phyloP scores from a whole-genome alignment of 441 rosid genomes.

The Adansonia madagascariensis region DNA sequence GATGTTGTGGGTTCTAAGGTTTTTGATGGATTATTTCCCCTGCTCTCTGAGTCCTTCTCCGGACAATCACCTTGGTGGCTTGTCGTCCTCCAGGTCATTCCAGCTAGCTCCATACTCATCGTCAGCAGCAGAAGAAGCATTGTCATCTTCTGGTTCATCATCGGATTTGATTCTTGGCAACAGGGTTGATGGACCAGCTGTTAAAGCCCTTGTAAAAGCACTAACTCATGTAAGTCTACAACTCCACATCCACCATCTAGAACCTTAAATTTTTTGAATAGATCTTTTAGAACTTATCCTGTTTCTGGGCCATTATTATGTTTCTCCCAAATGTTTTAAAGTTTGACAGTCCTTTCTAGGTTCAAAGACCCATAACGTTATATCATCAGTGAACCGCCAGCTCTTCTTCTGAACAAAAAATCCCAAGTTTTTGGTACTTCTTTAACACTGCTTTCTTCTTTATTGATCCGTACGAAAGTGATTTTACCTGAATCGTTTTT shows the following conservation, averaged over 20 bases:
- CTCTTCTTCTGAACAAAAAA: background rate
- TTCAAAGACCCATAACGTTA: background rate
- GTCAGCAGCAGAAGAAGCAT: slow-evolving; percentile 28
- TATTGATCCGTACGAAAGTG: background rate
- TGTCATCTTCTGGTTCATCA: slow-evolving; percentile 41
- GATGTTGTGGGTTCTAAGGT: slow-evolving; percentile 60
- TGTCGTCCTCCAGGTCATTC: slow-evolving; percentile 24
- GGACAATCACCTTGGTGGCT: slow-evolving; percentile 23
- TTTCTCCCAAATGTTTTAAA: background rate
- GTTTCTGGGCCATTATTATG: background rate
- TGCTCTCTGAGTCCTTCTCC: slow-evolving; percentile 31
- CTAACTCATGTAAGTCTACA: slow-evolving; percentile 66
- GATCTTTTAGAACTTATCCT: background rate
- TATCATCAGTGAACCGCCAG: background rate
- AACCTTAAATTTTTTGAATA: background rate
- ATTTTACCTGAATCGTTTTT: background rate
- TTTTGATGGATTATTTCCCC: slow-evolving; percentile 60
- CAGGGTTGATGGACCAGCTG: slow-evolving; percentile 52
- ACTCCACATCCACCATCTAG: background rate
- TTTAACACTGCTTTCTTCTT: background rate
- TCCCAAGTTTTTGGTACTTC: background rate
- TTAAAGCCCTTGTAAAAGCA: slow-evolving; percentile 62
- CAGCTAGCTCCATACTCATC: slow-evolving; percentile 23
- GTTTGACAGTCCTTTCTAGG: background rate
- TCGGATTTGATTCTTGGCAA: slow-evolving; percentile 51